phyloP scores from a whole-genome alignment of 805 yeast genomes.

The Starmerella apicola region DNA sequence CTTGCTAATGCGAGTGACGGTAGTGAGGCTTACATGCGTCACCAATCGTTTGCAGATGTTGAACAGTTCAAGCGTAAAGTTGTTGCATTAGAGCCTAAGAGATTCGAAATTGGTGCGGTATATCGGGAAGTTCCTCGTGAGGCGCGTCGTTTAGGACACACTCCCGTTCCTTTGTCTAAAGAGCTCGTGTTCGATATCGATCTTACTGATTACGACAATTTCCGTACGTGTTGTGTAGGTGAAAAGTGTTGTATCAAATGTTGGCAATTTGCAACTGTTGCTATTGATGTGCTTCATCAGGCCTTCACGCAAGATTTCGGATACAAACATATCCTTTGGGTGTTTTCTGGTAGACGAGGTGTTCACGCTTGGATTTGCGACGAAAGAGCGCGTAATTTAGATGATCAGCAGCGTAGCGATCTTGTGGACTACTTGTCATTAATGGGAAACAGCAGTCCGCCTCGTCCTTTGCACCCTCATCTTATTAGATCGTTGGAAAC shows the following conservation, averaged over 20 bases:
- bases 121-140: constrained; percentile 81
- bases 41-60: constrained; percentile 54
- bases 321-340: constrained; percentile 78
- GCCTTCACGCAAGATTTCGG: constrained; percentile 84
- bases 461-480: constrained; percentile 84
- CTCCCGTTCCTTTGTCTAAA: constrained; percentile 62
- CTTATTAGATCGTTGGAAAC: constrained; percentile 56
- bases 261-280: constrained; percentile 85
- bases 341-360: constrained; percentile 96
- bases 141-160: constrained; percentile 31
- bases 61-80: constrained; percentile 75
- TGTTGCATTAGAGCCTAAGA: constrained; percentile 59
- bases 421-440: constrained; percentile 78
- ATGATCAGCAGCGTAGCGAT: constrained; percentile 62
- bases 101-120: constrained; percentile 92
- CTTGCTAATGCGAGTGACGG: constrained; percentile 31
- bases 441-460: constrained; percentile 38
- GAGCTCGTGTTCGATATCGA: constrained; percentile 94
- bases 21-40: constrained; percentile 81
- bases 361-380: constrained; percentile 98
- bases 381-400: constrained; percentile 57
- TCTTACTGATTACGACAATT: constrained; percentile 89
- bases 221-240: constrained; percentile 84
- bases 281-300: constrained; percentile 58
- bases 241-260: constrained; percentile 78